Conservation (phyloP, 768 basidiomycete genomes). For the Strobilomyces dryophilus region DNA sequence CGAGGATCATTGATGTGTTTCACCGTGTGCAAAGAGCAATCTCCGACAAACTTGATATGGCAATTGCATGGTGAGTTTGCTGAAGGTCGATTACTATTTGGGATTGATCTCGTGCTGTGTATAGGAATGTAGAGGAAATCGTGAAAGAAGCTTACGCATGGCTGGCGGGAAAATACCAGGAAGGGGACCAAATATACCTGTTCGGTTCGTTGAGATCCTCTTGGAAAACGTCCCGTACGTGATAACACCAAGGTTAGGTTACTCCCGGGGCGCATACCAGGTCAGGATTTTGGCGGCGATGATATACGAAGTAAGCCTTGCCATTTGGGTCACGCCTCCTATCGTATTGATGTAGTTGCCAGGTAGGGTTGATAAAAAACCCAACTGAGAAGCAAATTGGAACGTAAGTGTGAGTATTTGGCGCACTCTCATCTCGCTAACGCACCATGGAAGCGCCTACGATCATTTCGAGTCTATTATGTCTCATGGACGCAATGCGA, state of each 20-base stretch:
- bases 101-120: background rate
- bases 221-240: background rate
- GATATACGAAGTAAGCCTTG: conserved; percentile 1
- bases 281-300: conserved; percentile 5
- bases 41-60: conserved; percentile 7
- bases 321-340: background rate
- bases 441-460: background rate
- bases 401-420: conserved; percentile 12
- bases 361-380: conserved; percentile 33
- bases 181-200: conserved; percentile 8
- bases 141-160: conserved; percentile 5
- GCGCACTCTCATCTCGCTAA: background rate
- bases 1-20: conserved; percentile 2
- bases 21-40: conserved; percentile 1
- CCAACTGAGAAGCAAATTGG: conserved; percentile 31
- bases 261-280: conserved; percentile 7
- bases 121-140: conserved; percentile 6
- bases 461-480: conserved; percentile 7
- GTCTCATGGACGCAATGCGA: conserved; percentile 17
- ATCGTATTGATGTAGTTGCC: background rate
- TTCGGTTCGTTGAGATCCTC: background rate
- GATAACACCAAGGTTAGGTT: background rate
- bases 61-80: conserved; percentile 3
- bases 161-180: conserved; percentile 6
- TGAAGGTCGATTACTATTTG: background rate